Evolutionary conservation across 1,139 yeast species (phyloP).

Genomic region (Arxiozyma telluris): DNA sequence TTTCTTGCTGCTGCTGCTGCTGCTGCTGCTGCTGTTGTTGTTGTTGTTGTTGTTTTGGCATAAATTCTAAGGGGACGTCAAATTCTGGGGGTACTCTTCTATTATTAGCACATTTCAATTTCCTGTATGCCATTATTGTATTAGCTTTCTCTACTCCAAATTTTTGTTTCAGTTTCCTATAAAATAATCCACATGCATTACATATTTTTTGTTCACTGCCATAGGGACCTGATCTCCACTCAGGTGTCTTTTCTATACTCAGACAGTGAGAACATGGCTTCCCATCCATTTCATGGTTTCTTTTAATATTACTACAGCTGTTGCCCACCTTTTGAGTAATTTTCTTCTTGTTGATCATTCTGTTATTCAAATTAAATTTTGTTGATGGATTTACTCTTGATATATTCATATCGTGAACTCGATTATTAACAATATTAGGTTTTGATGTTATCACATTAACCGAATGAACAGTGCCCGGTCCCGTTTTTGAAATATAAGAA

Average conservation of each 20-base stretch:
- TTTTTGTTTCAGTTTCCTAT: conserved; percentile 3
- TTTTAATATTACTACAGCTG: neutral
- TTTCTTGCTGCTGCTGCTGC: neutral
- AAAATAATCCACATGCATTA: conserved; percentile 6
- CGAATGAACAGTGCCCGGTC: neutral
- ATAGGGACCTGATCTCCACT: conserved; percentile 7
- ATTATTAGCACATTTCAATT: neutral
- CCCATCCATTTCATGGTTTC: conserved; percentile 3
- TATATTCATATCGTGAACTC: no score
- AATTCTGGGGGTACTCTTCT: conserved; percentile 5
- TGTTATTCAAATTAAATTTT: no score
- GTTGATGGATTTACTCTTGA: neutral
- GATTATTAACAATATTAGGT: no score
- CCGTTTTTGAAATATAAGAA: no score
- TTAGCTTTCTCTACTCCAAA: neutral
- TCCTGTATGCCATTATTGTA: conserved; percentile 3
- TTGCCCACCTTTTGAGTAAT: neutral
- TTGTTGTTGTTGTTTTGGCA: neutral
- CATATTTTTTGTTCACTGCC: conserved; percentile 3
- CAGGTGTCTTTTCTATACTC: conserved; percentile 3
- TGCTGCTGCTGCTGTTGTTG: neutral
- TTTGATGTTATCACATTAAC: no score
- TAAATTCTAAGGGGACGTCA: neutral
- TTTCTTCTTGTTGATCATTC: neutral
- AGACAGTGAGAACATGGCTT: conserved; percentile 4